These are phyloP conservation scores for Monosporascus sp. DNA, from an alignment of 2,329 filamentous ascomycete species.

Conservation along the genomic window DNA sequence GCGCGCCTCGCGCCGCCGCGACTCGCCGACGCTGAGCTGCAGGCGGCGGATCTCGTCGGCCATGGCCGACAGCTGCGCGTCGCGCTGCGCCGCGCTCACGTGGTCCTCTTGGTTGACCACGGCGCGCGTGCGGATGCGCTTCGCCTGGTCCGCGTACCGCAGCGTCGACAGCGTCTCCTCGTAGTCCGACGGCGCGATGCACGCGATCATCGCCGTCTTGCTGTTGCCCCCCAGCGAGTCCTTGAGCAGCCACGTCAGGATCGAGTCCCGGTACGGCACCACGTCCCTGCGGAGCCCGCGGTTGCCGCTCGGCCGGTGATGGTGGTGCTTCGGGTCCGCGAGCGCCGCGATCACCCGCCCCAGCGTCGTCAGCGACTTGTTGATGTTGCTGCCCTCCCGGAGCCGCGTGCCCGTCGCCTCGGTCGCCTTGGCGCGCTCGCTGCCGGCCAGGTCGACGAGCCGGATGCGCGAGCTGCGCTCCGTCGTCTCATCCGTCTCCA, in stretches of 20 bases:
- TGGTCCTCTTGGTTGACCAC: constrained; percentile 87
- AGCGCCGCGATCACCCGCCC: constrained; percentile 93
- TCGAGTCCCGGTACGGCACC: constrained; percentile 89
- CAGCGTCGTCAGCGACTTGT: constrained; percentile 94
- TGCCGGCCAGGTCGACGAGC: constrained; percentile 90
- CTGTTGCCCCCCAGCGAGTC: constrained; percentile 94
- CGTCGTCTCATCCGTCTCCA: constrained; percentile 95
- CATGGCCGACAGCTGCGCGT: constrained; percentile 92
- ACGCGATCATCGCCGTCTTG: constrained; percentile 99
- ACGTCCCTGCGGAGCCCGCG: constrained; percentile 46
- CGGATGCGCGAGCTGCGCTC: constrained; percentile 91
- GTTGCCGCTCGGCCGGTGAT: constrained; percentile 41
- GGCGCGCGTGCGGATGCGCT: constrained; percentile 90
- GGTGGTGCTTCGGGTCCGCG: constrained; percentile 59
- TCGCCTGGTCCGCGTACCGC: constrained; percentile 95
- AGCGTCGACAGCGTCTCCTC: constrained; percentile 95
- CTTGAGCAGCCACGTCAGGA: constrained; percentile 80
- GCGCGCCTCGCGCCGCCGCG: constrained; percentile 65
- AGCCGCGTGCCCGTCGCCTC: constrained; percentile 89
- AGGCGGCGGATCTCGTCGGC: constrained; percentile 85
- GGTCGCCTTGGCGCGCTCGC: constrained; percentile 89
- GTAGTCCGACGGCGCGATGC: constrained; percentile 91
- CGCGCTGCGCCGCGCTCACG: constrained; percentile 84
- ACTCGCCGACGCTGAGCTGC: constrained; percentile 69
- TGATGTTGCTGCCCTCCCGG: constrained; percentile 95